phyloP scores from a whole-genome alignment of 441 rosid genomes.

The Adansonia grandidieri region DNA sequence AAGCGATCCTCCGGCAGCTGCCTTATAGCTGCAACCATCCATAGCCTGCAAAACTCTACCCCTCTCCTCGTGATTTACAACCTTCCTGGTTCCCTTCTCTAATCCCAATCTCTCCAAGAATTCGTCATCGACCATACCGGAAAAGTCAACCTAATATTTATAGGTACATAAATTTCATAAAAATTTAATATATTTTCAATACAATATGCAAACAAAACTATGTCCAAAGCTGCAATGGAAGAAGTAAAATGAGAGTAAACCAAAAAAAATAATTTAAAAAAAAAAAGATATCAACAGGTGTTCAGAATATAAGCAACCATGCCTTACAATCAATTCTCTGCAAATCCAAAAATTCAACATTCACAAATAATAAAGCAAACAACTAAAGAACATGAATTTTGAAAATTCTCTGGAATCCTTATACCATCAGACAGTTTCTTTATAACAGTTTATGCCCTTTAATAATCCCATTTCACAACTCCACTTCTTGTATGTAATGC shows the following conservation, averaged over 20 bases:
- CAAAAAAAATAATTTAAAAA: not conserved
- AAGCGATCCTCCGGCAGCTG: conserved; percentile 98
- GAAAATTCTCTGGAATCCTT: not conserved
- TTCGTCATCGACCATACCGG: conserved; percentile 78
- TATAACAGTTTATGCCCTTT: not conserved
- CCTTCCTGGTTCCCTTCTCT: conserved; percentile 86
- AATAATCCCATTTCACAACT: not conserved
- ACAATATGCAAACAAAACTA: not conserved
- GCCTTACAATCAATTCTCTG: not conserved
- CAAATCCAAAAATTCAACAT: not conserved
- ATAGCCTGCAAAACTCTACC: conserved; percentile 87
- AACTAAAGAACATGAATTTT: not conserved
- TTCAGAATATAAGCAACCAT: not conserved
- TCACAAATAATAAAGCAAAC: not conserved
- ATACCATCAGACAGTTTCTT: not conserved
- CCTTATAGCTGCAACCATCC: conserved; percentile 99
- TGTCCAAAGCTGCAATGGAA: not conserved
- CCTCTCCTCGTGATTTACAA: conserved; percentile 94
- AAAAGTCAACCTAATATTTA: conserved; percentile 77
- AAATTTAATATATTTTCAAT: not conserved
- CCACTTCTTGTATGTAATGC: not conserved
- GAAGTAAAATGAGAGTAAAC: not conserved
- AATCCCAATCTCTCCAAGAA: conserved; percentile 73
- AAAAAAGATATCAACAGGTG: not conserved
- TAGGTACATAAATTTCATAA: conserved; percentile 22